Evolutionary conservation across 1,284 basidiomycete species (phyloP).

Genomic region (Cryptococcus hybrid): DNA sequence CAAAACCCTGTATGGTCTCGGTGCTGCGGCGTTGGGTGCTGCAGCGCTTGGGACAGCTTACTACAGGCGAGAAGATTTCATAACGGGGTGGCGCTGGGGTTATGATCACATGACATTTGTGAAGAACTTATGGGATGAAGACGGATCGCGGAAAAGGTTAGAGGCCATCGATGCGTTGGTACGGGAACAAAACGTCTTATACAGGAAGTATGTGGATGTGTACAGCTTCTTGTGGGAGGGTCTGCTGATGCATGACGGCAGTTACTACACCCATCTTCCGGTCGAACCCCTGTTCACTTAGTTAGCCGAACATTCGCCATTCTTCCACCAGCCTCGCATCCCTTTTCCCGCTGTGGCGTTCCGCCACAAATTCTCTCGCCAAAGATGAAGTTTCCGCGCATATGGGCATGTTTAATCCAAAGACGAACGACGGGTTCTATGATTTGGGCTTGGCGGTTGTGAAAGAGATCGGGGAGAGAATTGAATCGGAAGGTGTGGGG

Average conservation of each 20-base stretch:
- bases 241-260: constrained; percentile 37
- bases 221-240: background rate
- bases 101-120: constrained; percentile 90
- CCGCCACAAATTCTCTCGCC: constrained; percentile 64
- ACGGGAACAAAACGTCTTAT: constrained; percentile 56
- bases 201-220: constrained; percentile 61
- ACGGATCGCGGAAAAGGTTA: constrained; percentile 62
- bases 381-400: constrained; percentile 83
- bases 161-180: constrained; percentile 63
- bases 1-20: constrained; percentile 48
- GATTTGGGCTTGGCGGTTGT: constrained; percentile 70
- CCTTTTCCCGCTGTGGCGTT: constrained; percentile 59
- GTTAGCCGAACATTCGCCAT: constrained; percentile 70
- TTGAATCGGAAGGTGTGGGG: constrained; percentile 42
- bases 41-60: constrained; percentile 83
- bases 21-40: constrained; percentile 68
- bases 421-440: constrained; percentile 87
- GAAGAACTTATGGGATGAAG: constrained; percentile 79
- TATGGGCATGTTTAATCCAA: constrained; percentile 79
- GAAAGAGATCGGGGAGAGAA: constrained; percentile 31
- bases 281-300: constrained; percentile 58
- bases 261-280: constrained; percentile 74
- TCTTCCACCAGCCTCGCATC: constrained; percentile 61
- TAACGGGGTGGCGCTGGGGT: constrained; percentile 70
- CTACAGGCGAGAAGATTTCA: constrained; percentile 67